Evolutionary conservation across 73 alveolate species (phyloP), one percentile per base, ranked within the genome.

Genomic region (Paramecium sexaurelia): DNA sequence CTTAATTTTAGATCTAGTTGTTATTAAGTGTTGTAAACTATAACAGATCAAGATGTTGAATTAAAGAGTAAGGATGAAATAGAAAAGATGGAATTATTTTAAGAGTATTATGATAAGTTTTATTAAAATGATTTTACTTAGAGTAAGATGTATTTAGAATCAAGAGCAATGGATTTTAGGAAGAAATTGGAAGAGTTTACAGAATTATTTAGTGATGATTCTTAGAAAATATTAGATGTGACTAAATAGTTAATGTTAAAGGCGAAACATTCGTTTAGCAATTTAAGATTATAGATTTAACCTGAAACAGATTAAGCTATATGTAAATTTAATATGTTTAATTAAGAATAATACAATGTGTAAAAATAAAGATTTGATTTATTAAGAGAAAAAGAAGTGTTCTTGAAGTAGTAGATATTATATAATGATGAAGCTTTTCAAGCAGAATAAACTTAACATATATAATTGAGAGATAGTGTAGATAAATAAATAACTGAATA

Each of bases 391-490:
- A 61, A 61, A 8, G 83, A 61, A 32, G 83, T 61, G 24, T 61
- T 61, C 7, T 26, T 61, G 11, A 61, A 61, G n/a, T 32, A 61
- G 27, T 61, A 61, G 24, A 61, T 61, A 0, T 61, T 61, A 9
- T 61, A 61, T 11, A 61, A 61, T 61, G 83, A 61, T 6, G 83
- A 61, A 32, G 83, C 83, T 10, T 61, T 61, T 26, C 9, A 61
- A 61, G n/a, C 26, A 26, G 83, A 61, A 61, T 61, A 61, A 24
- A 61, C 83, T 4, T 32, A 61, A 19, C 83, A 61, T 61, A 61
- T 61, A 61, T n/a, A 61, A 29, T 61, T 61, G 83, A 24, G 83
- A 61, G 83, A 61, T 61, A 61, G 83, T 61, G 83, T 61, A n/a
- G 83, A 61, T 61, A 61, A 61, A 29, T 61, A 11, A 27, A 29